These are phyloP conservation scores for Oxyria digyna DNA, from an alignment of 148 eudicot species.

Conservation along the genomic window DNA sequence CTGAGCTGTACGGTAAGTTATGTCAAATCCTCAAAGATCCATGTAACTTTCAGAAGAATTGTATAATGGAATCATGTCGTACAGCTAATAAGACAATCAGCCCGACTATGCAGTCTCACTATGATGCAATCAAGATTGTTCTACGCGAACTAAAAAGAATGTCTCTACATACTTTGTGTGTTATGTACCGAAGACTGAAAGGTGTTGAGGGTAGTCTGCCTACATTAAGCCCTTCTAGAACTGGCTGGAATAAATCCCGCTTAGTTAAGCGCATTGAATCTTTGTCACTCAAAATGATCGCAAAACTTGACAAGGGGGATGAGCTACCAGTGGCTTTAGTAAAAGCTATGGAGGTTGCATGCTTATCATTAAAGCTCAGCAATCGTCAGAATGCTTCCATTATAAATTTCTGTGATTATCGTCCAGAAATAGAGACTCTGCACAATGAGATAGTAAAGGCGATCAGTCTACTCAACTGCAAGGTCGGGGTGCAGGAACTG, in stretches of 20 bases:
- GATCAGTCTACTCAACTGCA: constrained; percentile 29
- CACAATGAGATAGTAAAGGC: constrained; percentile 59
- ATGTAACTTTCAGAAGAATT: constrained; percentile 24
- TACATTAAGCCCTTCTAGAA: constrained; percentile 12
- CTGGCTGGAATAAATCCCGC: constrained; percentile 21
- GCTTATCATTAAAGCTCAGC: constrained; percentile 27
- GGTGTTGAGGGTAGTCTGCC: constrained; percentile 37
- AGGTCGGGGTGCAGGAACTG: constrained; percentile 26
- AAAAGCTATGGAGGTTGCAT: constrained; percentile 59
- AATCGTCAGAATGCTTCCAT: constrained; percentile 13
- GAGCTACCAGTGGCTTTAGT: constrained; percentile 39
- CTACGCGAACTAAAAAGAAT: constrained; percentile 37
- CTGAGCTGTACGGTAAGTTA: constrained; percentile 17
- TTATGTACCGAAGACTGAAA: constrained; percentile 59
- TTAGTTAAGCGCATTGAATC: constrained; percentile 22
- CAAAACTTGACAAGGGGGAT: constrained; percentile 28
- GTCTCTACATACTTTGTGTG: constrained; percentile 27
- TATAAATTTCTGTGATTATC: constrained; percentile 21
- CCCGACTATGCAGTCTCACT: constrained; percentile 26
- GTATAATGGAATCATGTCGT: not conserved
- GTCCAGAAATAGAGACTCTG: constrained; percentile 36
- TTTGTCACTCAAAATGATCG: constrained; percentile 24
- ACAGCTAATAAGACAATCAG: not conserved
- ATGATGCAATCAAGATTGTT: constrained; percentile 31
- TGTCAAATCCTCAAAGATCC: constrained; percentile 31